Base-by-base conservation (phyloP, 179 eudicot species). In the Vitellaria paradoxa region DNA sequence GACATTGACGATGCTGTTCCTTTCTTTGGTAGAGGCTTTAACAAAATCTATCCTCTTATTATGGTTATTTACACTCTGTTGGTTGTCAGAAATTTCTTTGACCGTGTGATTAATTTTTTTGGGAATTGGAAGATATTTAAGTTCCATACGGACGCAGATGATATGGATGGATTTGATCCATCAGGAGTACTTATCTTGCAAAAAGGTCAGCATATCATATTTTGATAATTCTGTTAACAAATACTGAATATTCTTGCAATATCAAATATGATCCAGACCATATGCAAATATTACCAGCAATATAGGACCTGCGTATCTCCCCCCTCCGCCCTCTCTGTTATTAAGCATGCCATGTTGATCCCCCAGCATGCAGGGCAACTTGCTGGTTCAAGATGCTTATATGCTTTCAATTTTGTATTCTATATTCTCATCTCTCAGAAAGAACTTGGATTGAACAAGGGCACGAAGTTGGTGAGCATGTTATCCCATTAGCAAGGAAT, bases 361-460 rank as follows among this genome's bases (percentile, higher is more conserved):
- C 37, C 37, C 37, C 2, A 30, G 37, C 37, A 30, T 30, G 37
- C 37, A 30, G 37, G 37, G 37, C 37, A 30, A 30, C 37, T 30
- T 30, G 37, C 37, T 30, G 1, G 37, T 30, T 30, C 37, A 30
- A 30, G 37, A 30, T 30, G 37, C 2, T 30, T 30, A 30, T 0
- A 30, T 0, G 37, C 7, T 50, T 2, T 2, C 9, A 8, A 12
- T 46, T 15, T 21, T 60, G 14, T 65, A 13, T 55, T 9, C n/a
- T 30, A 30, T 30, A 30, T 30, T 53, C 17, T 71, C 53, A 23
- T 59, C 72, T 64, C 17, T 64, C 88, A 96, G 99, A 96, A 84
- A 89, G 97, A 61, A 81, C 86, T 46, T 96, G 96, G 98, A 90
- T 94, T 78, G 97, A 94, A 83, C 94, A 94, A 92, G 98, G 99